These are phyloP conservation scores for Nymphaea thermarum DNA, from an alignment of 164 flowering plant species.

Conservation along the genomic window DNA sequence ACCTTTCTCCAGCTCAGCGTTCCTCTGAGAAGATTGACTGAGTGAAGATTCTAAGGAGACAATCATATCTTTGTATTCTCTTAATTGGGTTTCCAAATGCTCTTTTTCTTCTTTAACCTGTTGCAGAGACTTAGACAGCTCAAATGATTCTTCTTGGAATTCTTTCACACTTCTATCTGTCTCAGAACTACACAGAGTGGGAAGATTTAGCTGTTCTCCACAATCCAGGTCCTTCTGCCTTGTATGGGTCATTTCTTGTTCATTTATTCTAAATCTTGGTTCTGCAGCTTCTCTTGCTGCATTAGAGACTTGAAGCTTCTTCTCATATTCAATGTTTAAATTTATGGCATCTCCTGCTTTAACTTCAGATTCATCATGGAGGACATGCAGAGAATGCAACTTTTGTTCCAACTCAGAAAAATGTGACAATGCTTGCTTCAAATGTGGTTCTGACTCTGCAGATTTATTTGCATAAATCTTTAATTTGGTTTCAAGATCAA, in stretches of 20 bases:
- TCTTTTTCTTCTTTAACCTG: constrained; percentile 43
- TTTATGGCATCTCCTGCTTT: constrained; percentile 34
- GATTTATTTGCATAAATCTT: constrained; percentile 51
- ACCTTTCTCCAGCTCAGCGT: constrained; percentile 55
- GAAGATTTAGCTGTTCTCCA: constrained; percentile 42
- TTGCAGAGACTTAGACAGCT: constrained; percentile 20
- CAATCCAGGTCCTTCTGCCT: constrained; percentile 63
- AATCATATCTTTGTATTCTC: constrained; percentile 40
- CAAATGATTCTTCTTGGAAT: constrained; percentile 28
- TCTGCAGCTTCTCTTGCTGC: constrained; percentile 53
- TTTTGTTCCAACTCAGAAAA: constrained; percentile 62
- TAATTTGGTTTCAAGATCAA: constrained; percentile 58
- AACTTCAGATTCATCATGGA: constrained; percentile 42
- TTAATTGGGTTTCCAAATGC: constrained; percentile 20
- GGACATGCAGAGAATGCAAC: constrained; percentile 49
- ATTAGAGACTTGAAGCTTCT: constrained; percentile 30
- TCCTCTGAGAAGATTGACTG: constrained; percentile 23
- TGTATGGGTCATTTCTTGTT: constrained; percentile 28
- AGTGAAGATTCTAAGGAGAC: constrained; percentile 34
- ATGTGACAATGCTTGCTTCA: constrained; percentile 50
- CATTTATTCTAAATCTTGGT: constrained; percentile 37
- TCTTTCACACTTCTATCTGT: constrained; percentile 47
- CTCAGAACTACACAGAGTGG: constrained; percentile 32
- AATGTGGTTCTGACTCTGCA: constrained; percentile 41
- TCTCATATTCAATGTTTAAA: constrained; percentile 56